Percentiles rank a stretch among this genome's conserved stretches.
These are phyloP conservation scores for Neoascochyta sp. DNA, from an alignment of 2,329 filamentous ascomycete species.

Conservation along the genomic window DNA sequence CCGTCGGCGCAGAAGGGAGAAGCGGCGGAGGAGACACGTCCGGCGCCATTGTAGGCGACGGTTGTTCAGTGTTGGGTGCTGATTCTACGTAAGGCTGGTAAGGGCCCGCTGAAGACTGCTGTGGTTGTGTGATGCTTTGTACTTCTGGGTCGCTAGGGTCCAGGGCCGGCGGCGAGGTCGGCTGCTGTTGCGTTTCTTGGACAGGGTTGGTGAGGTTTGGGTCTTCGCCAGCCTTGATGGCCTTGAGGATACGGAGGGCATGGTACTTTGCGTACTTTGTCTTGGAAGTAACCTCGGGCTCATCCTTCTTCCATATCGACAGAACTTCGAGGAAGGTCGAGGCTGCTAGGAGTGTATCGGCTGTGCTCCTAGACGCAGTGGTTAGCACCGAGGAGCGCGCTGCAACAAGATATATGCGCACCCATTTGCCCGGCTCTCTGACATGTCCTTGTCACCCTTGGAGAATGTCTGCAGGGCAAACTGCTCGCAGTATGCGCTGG, in stretches of 20 bases:
- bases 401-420: slow-evolving; percentile 35
- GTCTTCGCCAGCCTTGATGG: slow-evolving; percentile 84
- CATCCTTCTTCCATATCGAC: slow-evolving; percentile 72
- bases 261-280: slow-evolving; percentile 98
- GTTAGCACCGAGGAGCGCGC: slow-evolving; percentile 5
- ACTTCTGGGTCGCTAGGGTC: slow-evolving; percentile 65
- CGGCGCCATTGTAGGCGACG: slow-evolving; percentile 40
- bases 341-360: slow-evolving; percentile 88
- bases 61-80: slow-evolving; percentile 54
- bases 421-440: slow-evolving; percentile 79
- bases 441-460: slow-evolving; percentile 76
- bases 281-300: slow-evolving; percentile 75
- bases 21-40: slow-evolving; percentile 46
- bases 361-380: slow-evolving; percentile 66
- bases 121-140: slow-evolving; percentile 46
- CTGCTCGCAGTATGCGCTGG: slow-evolving; percentile 88
- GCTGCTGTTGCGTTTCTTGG: slow-evolving; percentile 46
- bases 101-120: slow-evolving; percentile 14
- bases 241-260: slow-evolving; percentile 83
- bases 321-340: slow-evolving; percentile 87
- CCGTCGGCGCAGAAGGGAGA: slow-evolving; percentile 28
- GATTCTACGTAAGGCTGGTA: slow-evolving; percentile 58
- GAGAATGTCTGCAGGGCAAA: slow-evolving; percentile 87
- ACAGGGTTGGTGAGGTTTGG: slow-evolving; percentile 88
- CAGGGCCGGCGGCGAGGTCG: slow-evolving; percentile 44